These are phyloP conservation scores for Hanseniaspora vineae DNA, from an alignment of 805 yeast species.

Conservation along the genomic window DNA sequence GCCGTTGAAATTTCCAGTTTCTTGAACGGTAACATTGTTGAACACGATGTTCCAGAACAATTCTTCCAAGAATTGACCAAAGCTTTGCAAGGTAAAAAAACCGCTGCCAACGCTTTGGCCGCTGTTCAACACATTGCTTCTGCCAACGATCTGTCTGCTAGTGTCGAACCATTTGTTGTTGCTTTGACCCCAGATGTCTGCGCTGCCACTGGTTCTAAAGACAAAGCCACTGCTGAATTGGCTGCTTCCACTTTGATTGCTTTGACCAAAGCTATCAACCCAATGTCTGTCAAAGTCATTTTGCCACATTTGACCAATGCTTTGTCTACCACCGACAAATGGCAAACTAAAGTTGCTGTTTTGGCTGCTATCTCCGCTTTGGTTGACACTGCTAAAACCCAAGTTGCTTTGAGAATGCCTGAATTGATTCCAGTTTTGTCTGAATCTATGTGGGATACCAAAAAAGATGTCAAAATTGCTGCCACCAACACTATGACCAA, in stretches of 20 bases:
- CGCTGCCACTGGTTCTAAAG: conserved; percentile 83
- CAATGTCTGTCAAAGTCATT: conserved; percentile 81
- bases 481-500: conserved; percentile 93
- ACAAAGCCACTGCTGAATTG: conserved; percentile 53
- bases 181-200: conserved; percentile 58
- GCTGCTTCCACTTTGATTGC: conserved; percentile 71
- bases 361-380: conserved; percentile 73
- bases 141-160: conserved; percentile 65
- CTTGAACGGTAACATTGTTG: conserved; percentile 93
- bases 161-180: conserved; percentile 93
- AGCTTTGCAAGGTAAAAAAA: conserved; percentile 74
- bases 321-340: conserved; percentile 68
- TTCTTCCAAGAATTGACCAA: conserved; percentile 69
- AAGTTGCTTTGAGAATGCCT: conserved; percentile 97
- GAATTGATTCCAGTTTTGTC: conserved; percentile 97
- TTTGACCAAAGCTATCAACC: conserved; percentile 73
- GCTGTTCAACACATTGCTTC: conserved; percentile 81
- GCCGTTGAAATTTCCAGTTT: conserved; percentile 84
- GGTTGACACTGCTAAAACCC: conserved; percentile 90
- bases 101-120: conserved; percentile 65
- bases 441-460: conserved; percentile 99
- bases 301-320: conserved; percentile 67
- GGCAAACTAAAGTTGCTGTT: conserved; percentile 96
- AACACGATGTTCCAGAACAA: conserved; percentile 91
- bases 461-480: conserved; percentile 92